These are phyloP conservation scores for Ploettnerulaceae sp. DNA, from an alignment of 2,329 filamentous ascomycete genomes.

Conservation along the genomic window DNA sequence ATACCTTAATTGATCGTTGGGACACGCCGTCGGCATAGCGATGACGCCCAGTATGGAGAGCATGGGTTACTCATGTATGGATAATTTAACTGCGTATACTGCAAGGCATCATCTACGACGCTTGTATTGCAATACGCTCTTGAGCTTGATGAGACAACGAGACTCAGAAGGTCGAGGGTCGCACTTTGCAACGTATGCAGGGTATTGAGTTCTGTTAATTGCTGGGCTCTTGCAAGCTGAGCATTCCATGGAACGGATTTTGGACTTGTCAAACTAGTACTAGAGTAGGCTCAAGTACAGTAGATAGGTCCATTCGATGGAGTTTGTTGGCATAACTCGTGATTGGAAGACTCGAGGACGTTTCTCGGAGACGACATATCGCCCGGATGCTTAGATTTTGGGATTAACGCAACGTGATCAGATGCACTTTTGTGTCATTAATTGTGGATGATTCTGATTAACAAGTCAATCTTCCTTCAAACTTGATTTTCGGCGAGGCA, in stretches of 20 bases:
- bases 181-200: too few relatives aligned
- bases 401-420: background rate
- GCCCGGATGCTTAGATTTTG: background rate
- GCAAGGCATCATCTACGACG: background rate
- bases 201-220: too few relatives aligned
- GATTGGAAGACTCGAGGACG: background rate
- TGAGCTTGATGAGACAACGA: too few relatives aligned
- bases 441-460: background rate
- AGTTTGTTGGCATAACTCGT: background rate
- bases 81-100: slow-evolving; percentile 1
- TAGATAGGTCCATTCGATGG: background rate
- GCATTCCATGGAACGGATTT: background rate
- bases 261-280: background rate
- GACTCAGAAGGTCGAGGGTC: too few relatives aligned
- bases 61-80: slow-evolving; percentile 1
- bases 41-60: slow-evolving; percentile 1
- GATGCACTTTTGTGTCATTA: background rate
- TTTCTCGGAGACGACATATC: background rate
- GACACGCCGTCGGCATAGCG: background rate
- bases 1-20: background rate
- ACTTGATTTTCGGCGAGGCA: background rate
- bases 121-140: too few relatives aligned
- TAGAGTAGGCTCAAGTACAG: too few relatives aligned
- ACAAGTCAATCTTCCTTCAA: background rate
- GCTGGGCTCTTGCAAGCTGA: too few relatives aligned